Evolutionary conservation across 2,329 filamentous ascomycete genomes (phyloP), one percentile per base, ranked within the genome.

Genomic region (Neodidymelliopsis sp.): DNA sequence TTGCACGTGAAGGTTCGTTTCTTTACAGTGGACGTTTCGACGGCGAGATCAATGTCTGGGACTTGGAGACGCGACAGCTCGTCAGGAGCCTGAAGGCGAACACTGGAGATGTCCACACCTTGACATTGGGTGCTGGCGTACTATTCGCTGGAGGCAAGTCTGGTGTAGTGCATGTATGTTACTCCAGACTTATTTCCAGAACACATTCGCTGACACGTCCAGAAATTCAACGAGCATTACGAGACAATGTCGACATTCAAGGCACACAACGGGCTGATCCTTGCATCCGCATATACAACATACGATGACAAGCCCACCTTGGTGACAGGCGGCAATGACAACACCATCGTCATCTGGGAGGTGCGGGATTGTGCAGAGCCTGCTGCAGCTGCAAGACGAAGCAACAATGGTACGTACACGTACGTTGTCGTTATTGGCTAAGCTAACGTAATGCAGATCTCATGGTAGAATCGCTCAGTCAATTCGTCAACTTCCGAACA

Each of bases 21-120:
- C 80, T 99, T 4, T 99, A 97, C 68, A 90, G 89, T 50, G 94
- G 94, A 35, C 89, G 95, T 60, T 83, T 91, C 1, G 86, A 90
- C 28, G 95, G 94, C 16, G 84, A 96, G 39, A 85, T 99, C 51
- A 93, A 97, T 69, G 84, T 99, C 9, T 99, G 95, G 93, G 95
- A 99, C 69, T 80, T 99, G 11, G 93, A 97, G 68, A 97, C 94
- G 0, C 86, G 88, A 43, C 94, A 99, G 73, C 86, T 94, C 37
- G 81, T 99, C 33, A 83, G 94, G 48, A 91, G 90, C 13, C 88
- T 99, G 66, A 91, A 89, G 66, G 85, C 88, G 1, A 88, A 91
- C 60, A 84, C 84, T 24, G 87, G 86, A 31, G 91, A 97, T 69
- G 84, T 97, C 37, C 91, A 95, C 79, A 88, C 91, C 0, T 79